Percentiles rank a stretch among this genome's conserved stretches.
phyloP scores from a whole-genome alignment of 169 alveolate species.

The Cryptosporidium sp. region DNA sequence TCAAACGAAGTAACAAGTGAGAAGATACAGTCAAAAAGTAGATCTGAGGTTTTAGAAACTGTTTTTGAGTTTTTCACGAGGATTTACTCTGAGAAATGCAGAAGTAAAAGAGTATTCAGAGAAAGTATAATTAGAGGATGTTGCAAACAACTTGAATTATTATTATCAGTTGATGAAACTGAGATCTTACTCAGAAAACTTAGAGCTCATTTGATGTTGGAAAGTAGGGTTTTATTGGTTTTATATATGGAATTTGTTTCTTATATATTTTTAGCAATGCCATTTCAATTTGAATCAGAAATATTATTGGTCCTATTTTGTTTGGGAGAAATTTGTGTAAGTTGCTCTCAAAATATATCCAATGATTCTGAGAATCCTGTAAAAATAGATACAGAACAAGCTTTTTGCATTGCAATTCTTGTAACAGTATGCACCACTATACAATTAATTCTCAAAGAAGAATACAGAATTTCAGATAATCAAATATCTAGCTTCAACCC shows the following conservation, averaged over 20 bases:
- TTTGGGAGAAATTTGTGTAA: slow-evolving; percentile 69
- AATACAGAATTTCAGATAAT: slow-evolving; percentile 35
- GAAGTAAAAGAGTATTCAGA: slow-evolving; percentile 25
- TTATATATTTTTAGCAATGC: slow-evolving; percentile 50
- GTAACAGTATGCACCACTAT: slow-evolving; percentile 34
- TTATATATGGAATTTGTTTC: slow-evolving; percentile 54
- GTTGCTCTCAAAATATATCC: slow-evolving; percentile 29
- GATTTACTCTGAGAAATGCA: slow-evolving; percentile 57
- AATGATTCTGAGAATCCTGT: not conserved
- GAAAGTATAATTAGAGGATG: slow-evolving; percentile 59
- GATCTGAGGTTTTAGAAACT: slow-evolving; percentile 31
- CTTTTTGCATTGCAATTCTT: slow-evolving; percentile 26
- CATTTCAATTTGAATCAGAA: slow-evolving; percentile 64
- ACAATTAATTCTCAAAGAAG: slow-evolving; percentile 50
- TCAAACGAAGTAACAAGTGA: slow-evolving; percentile 13
- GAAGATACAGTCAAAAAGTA: slow-evolving; percentile 12
- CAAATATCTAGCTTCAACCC: slow-evolving; percentile 55
- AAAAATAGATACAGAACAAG: not conserved
- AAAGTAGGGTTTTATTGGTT: not conserved
- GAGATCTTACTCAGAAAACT: slow-evolving; percentile 24
- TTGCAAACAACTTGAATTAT: slow-evolving; percentile 48
- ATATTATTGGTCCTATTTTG: slow-evolving; percentile 14
- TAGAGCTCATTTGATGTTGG: not conserved
- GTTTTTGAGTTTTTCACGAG: slow-evolving; percentile 35
- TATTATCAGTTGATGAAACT: slow-evolving; percentile 22